Percentiles rank a stretch among this genome's conserved stretches.
Evolutionary conservation across 495 filamentous ascomycete species (phyloP).

Genomic region (Chaetomidium leptoderma): DNA sequence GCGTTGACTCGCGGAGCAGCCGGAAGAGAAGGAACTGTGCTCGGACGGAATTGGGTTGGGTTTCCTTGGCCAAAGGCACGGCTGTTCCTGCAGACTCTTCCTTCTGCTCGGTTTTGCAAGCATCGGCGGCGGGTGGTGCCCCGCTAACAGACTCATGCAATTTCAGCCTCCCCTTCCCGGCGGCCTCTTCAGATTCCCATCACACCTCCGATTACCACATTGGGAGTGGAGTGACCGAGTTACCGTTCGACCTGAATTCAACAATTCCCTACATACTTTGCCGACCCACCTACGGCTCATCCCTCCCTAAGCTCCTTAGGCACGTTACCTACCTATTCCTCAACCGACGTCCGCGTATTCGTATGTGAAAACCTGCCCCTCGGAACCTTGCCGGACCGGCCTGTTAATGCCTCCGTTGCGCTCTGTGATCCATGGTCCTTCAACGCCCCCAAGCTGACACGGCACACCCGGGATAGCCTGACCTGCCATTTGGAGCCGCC

Average conservation of each 20-base stretch:
- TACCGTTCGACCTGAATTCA: neutral
- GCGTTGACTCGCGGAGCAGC: conserved; percentile 3
- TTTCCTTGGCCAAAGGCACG: neutral
- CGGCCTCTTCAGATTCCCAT: neutral
- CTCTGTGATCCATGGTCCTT: neutral
- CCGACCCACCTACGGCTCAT: no score
- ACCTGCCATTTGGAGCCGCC: conserved; percentile 1
- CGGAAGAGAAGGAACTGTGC: neutral
- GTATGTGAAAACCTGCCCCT: neutral
- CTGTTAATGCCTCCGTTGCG: neutral
- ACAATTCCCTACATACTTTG: neutral
- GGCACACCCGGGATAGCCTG: conserved; percentile 26
- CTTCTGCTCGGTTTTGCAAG: neutral
- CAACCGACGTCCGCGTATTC: no score
- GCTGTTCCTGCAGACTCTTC: conserved; percentile 13
- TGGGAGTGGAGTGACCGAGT: neutral
- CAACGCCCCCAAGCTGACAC: conserved; percentile 18
- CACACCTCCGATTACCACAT: neutral
- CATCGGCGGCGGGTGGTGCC: neutral
- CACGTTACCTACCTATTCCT: no score
- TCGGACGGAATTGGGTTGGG: neutral
- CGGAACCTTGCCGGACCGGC: neutral
- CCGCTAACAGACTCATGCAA: conserved; percentile 3
- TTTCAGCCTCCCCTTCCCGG: neutral
- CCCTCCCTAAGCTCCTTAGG: no score